Evolutionary conservation across 2,329 filamentous ascomycete genomes (phyloP).

Genomic region (Chlorencoelia australis): DNA sequence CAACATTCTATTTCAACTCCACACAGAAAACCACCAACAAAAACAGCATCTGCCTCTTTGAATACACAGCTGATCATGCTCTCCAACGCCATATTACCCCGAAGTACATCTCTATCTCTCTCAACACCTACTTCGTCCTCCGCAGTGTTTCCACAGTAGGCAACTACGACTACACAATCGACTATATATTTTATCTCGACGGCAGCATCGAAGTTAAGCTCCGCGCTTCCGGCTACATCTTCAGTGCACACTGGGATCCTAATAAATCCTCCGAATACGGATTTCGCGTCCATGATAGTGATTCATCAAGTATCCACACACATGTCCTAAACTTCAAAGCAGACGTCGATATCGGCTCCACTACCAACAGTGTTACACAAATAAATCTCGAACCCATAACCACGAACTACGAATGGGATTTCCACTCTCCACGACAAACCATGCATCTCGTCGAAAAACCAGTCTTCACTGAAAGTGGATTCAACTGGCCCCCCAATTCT

Average conservation of each 20-base stretch:
- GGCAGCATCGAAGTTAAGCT: conserved; percentile 36
- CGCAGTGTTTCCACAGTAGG: conserved; percentile 32
- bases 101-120: conserved; percentile 15
- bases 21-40: conserved; percentile 24
- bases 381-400: no score
- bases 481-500: no score
- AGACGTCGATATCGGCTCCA: conserved; percentile 42
- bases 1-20: conserved; percentile 20
- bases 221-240: conserved; percentile 42
- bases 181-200: conserved; percentile 32
- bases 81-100: conserved; percentile 29
- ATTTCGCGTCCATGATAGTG: conserved; percentile 37
- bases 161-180: conserved; percentile 34
- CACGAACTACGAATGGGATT: no score
- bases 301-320: conserved; percentile 43
- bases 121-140: conserved; percentile 27
- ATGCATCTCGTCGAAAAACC: no score
- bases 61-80: conserved; percentile 30
- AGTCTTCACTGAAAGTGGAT: no score
- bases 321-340: conserved; percentile 46
- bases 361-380: conserved; percentile 34
- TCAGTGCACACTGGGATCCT: conserved; percentile 32
- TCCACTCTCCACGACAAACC: no score
- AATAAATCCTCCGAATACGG: conserved; percentile 32
- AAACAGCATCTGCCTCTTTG: conserved; percentile 36